Evolutionary conservation across 768 basidiomycete species (phyloP), one percentile per base, ranked within the genome.

Genomic region (Lactifluus volemus): DNA sequence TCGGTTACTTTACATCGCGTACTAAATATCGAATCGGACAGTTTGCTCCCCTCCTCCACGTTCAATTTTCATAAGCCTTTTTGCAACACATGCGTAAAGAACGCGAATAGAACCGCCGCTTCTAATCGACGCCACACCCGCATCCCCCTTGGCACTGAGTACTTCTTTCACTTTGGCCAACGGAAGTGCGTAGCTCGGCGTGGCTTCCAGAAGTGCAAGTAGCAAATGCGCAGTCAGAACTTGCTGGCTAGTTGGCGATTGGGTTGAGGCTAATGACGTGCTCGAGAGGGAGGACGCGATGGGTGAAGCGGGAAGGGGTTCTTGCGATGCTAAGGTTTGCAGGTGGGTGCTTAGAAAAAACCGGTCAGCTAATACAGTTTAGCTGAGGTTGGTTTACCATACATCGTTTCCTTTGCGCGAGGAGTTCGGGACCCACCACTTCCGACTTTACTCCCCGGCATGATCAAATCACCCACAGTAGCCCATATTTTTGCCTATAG

Each of bases 41-140:
- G 84, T 76, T 69, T 92, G 89, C 69, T 88, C 88, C 38, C 88
- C 79, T 5, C 83, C 80, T 19, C 86, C 82, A 47, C 89, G 77
- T 54, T 91, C 89, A 65, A 91, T 89, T 72, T 82, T 86, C 61
- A 92, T 70, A 54, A 92, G 72, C 63, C 86, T 77, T 73, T 91
- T 92, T 15, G 86, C 89, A n/a, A 91, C 86, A 68, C 89, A 89
- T 2, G 78, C 83, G 67, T 89, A 92, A 12, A 91, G 70, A 15
- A 87, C 81, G 45, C 86, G 76, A 9, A 82, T 85, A 11, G 82
- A 75, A 21, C 73, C 70, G 3, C 73, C 65, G 17, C 65, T 48
- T 14, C 64, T 69, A 29, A 67, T 60, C 19, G 60, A 48, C 17
- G 60, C 63, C 10, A 75, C 53, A 67, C 71, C 47, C 65, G 65